phyloP scores from a whole-genome alignment of 164 flowering plant species.

The Aristolochia californica region DNA sequence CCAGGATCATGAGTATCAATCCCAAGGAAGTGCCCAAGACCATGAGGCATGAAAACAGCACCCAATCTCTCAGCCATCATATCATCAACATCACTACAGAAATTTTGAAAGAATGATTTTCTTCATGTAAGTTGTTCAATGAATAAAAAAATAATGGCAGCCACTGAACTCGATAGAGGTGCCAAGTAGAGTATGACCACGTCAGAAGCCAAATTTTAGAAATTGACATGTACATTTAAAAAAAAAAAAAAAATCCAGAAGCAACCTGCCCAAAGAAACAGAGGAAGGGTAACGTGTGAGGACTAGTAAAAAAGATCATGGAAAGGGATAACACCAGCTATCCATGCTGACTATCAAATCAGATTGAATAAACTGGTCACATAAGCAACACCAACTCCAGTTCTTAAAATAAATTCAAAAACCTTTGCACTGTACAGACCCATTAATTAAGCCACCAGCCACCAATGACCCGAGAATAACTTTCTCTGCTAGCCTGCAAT shows the following conservation, averaged over 20 bases:
- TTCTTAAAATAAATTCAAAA: neutral
- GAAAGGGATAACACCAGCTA: no score
- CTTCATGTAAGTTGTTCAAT: neutral
- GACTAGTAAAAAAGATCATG: no score
- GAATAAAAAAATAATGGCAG: no score
- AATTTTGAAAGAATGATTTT: neutral
- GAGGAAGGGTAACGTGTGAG: no score
- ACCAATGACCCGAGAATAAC: conserved; percentile 53
- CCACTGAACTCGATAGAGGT: no score
- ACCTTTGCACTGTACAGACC: conserved; percentile 31
- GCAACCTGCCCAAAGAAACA: neutral
- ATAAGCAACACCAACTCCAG: no score
- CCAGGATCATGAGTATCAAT: conserved; percentile 97
- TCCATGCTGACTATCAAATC: no score
- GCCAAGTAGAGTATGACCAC: no score
- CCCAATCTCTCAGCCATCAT: conserved; percentile 81
- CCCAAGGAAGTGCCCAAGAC: conserved; percentile 88
- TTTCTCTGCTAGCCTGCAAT: conserved; percentile 74
- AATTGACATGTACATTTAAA: neutral
- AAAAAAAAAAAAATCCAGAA: neutral
- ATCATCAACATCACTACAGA: conserved; percentile 57
- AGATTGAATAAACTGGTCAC: no score
- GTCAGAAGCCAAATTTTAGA: no score
- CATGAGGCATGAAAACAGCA: conserved; percentile 95
- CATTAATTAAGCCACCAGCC: conserved; percentile 44